Evolutionary conservation across 2,329 filamentous ascomycete species (phyloP), one percentile per base, ranked within the genome.

Genomic region (Microsporum audouinii): DNA sequence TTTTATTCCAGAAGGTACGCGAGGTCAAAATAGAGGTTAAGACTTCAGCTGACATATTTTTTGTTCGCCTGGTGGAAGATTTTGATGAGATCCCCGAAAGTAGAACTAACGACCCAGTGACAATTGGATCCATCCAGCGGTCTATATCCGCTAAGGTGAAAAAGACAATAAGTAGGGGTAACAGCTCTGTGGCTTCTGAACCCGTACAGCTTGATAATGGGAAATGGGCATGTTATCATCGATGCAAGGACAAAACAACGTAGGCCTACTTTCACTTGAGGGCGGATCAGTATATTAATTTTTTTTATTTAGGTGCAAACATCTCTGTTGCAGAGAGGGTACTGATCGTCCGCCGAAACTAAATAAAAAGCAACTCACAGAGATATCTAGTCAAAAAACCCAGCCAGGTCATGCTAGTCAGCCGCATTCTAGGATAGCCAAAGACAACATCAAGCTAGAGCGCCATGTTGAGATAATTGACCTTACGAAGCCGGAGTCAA

Each of bases 161-260:
- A 65, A 12, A 38, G 64, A 62, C 2, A 38, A 56, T 61, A 29
- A 59, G 57, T 29, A 58, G 61, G n/a, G 58, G 49, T 14, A 56
- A 31, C 23, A 60, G 33, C 58, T 55, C 33, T 27, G 47, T 39
- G 2, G 65, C 68, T 3, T 57, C 63, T 4, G 66, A 67, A 38
- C 79, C 84, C 3, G 70, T 74, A 1, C 80, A 79, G 66, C 79
- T 91, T 63, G 72, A 78, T 0, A 91, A 88, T 68, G 88, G 88
- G 0, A 88, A 81, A 68, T 91, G 86, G 84, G 80, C 80, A 39
- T 92, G 88, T 72, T 87, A 87, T 62, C 88, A 92, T 68, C 72
- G 72, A 17, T 91, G 88, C 74, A 84, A 81, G 66, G 77, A 86
- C 65, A 84, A 82, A 66, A 75, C 71, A 43, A 73, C 69, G 75